Evolutionary conservation across 495 filamentous ascomycete species (phyloP).

Genomic region (Tirmania nivea): DNA sequence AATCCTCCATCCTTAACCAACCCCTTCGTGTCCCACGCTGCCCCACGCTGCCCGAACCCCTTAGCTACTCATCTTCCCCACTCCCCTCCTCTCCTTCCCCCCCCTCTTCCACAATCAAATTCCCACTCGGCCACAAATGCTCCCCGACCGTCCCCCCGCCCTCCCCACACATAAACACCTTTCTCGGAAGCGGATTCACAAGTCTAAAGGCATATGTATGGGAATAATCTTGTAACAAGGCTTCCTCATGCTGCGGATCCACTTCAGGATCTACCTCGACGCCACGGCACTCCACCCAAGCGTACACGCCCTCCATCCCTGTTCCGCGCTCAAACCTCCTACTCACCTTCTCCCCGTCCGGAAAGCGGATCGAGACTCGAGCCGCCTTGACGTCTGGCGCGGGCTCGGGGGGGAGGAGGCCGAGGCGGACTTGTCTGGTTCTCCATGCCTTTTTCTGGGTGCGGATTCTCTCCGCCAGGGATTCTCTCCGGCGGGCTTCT

Average conservation of each 20-base stretch:
- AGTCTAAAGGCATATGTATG: conserved; percentile 66
- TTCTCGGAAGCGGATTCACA: conserved; percentile 60
- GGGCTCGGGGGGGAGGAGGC: conserved; percentile 46
- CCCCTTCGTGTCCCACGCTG: too few relatives aligned
- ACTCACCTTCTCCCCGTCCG: conserved; percentile 43
- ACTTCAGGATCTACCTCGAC: conserved; percentile 24
- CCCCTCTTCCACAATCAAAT: conserved; percentile 57
- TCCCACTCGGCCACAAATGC: conserved; percentile 62
- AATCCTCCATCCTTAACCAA: too few relatives aligned
- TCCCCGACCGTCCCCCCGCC: conserved; percentile 41
- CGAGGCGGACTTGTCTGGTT: conserved; percentile 27
- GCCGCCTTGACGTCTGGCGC: conserved; percentile 43
- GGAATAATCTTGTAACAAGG: conserved; percentile 42
- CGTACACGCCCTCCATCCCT: conserved; percentile 73
- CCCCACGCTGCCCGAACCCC: too few relatives aligned
- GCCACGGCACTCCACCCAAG: conserved; percentile 76
- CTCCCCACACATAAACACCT: conserved; percentile 54
- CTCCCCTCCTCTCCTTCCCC: conserved; percentile 16
- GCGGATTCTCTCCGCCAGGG: conserved; percentile 48
- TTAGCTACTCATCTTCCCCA: neutral
- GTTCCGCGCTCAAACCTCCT: conserved; percentile 44
- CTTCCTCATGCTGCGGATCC: conserved; percentile 4
- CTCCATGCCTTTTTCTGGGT: conserved; percentile 30
- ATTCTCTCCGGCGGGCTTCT: conserved; percentile 33
- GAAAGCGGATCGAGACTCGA: conserved; percentile 64